These are phyloP conservation scores for Chlamydomonas sphaeroides DNA, from an alignment of 139 green algal species.

Conservation along the genomic window DNA sequence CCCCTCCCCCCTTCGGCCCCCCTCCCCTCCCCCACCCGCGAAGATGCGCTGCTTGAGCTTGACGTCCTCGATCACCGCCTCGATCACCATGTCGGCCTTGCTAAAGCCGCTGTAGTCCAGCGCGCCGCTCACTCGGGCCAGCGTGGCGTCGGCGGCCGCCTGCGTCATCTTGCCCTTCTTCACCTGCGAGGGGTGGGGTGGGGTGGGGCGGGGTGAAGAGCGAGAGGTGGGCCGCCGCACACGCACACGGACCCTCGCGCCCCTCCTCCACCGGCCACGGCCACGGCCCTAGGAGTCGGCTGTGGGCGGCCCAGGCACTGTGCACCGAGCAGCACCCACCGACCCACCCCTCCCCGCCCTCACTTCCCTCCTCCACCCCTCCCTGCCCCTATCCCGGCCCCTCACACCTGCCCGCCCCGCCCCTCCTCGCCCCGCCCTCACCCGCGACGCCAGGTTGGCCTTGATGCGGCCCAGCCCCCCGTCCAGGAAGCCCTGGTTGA, in stretches of 20 bases:
- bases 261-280: too few relatives aligned
- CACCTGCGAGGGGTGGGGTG: not conserved
- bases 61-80: slow-evolving; percentile 97
- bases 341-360: not conserved
- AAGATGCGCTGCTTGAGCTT: slow-evolving; percentile 94
- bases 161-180: slow-evolving; percentile 86
- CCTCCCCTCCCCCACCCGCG: slow-evolving; percentile 42
- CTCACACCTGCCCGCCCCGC: not conserved
- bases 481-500: slow-evolving; percentile 97
- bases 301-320: too few relatives aligned
- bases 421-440: slow-evolving; percentile 40
- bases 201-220: not conserved
- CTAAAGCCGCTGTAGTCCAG: slow-evolving; percentile 89
- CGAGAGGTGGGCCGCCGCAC: too few relatives aligned
- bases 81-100: slow-evolving; percentile 95
- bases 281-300: too few relatives aligned
- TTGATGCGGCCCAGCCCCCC: slow-evolving; percentile 88
- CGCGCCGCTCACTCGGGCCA: slow-evolving; percentile 76
- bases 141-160: slow-evolving; percentile 61
- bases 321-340: too few relatives aligned
- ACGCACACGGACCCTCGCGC: too few relatives aligned
- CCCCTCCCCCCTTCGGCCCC: too few relatives aligned
- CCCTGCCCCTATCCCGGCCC: too few relatives aligned
- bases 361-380: too few relatives aligned
- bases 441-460: slow-evolving; percentile 85